These are phyloP conservation scores for Tephrocybe sp. DNA, from an alignment of 768 basidiomycete species.

Conservation along the genomic window DNA sequence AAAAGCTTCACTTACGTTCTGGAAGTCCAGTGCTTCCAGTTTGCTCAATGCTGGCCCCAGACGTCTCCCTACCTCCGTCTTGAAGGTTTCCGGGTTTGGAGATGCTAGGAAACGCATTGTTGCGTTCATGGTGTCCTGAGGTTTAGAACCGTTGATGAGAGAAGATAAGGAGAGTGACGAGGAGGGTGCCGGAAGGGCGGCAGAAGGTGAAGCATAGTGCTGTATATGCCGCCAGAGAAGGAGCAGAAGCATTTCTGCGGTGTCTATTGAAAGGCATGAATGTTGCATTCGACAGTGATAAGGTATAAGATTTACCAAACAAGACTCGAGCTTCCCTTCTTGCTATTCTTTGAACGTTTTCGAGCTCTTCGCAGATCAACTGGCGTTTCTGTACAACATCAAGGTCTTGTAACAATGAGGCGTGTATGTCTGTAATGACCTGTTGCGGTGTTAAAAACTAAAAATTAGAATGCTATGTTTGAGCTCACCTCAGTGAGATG, in stretches of 20 bases:
- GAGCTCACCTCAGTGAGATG: constrained; percentile 65
- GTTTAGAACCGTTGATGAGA: constrained; percentile 14
- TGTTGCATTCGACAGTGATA: not conserved
- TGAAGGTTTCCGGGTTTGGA: constrained; percentile 57
- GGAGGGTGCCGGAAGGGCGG: constrained; percentile 12
- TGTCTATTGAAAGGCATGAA: constrained; percentile 35
- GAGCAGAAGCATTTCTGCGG: constrained; percentile 75
- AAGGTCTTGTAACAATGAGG: constrained; percentile 59
- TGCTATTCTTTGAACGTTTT: constrained; percentile 34
- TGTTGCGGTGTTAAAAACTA: constrained; percentile 18
- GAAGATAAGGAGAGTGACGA: constrained; percentile 11
- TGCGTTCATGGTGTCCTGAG: constrained; percentile 27
- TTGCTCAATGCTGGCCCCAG: constrained; percentile 54
- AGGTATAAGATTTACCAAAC: constrained; percentile 41
- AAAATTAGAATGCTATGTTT: not conserved
- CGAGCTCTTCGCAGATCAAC: constrained; percentile 62
- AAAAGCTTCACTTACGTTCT: constrained; percentile 23
- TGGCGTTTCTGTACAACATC: constrained; percentile 68
- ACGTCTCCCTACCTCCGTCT: constrained; percentile 50
- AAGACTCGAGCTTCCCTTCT: constrained; percentile 49
- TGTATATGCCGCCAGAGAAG: constrained; percentile 79
- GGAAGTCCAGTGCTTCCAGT: constrained; percentile 50
- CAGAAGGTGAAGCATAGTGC: constrained; percentile 46
- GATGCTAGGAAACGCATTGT: constrained; percentile 57
- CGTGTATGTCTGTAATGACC: constrained; percentile 51